Evolutionary conservation across 2,329 filamentous ascomycete species (phyloP).

Genomic region (Beauveria sp.): DNA sequence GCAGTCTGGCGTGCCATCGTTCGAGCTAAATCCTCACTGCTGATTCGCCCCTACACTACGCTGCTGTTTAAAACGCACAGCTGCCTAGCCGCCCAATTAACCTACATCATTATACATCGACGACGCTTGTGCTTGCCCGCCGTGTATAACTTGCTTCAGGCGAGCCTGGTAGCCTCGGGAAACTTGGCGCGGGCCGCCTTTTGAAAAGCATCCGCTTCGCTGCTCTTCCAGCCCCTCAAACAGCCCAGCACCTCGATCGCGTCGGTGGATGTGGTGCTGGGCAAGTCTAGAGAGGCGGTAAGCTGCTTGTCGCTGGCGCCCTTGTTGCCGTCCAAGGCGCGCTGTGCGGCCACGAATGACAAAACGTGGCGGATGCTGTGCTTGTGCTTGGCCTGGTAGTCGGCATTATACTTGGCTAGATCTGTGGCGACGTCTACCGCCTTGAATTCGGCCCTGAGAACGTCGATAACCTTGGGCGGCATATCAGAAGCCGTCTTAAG

Average conservation of each 20-base stretch:
- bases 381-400: conserved; percentile 56
- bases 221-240: conserved; percentile 42
- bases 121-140: background rate
- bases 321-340: conserved; percentile 50
- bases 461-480: conserved; percentile 56
- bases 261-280: conserved; percentile 45
- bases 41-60: background rate
- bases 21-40: background rate
- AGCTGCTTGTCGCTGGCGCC: conserved; percentile 54
- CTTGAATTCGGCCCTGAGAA: conserved; percentile 62
- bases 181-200: conserved; percentile 41
- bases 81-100: background rate
- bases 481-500: conserved; percentile 51
- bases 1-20: background rate
- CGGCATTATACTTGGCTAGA: conserved; percentile 57
- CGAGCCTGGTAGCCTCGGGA: conserved; percentile 41
- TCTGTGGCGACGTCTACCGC: conserved; percentile 45
- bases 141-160: conserved; percentile 7
- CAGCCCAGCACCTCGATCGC: conserved; percentile 39
- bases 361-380: conserved; percentile 55
- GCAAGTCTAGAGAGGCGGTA: conserved; percentile 46
- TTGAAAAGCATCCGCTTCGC: conserved; percentile 40
- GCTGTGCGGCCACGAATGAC: conserved; percentile 52
- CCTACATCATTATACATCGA: conserved; percentile 3
- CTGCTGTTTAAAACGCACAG: background rate